Conservation (phyloP, 495 filamentous ascomycete genomes). For the Aspergillus carlsbadensis region DNA sequence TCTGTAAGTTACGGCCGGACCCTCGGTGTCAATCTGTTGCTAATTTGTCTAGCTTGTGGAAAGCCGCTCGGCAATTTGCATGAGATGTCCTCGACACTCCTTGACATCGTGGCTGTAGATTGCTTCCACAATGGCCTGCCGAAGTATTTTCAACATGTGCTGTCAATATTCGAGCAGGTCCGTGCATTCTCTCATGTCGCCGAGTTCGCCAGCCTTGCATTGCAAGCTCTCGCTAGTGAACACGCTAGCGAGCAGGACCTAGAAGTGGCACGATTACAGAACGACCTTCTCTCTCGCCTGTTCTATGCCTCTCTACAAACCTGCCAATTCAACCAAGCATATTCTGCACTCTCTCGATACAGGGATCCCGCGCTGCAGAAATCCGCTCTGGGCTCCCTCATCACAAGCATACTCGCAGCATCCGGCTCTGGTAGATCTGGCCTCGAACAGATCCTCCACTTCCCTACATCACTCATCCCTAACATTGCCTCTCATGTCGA, state of each 20-base stretch:
- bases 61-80: conserved; percentile 48
- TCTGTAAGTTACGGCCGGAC: conserved; percentile 58
- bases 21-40: neutral
- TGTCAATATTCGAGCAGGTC: conserved; percentile 74
- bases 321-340: conserved; percentile 77
- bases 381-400: conserved; percentile 62
- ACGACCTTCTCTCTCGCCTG: conserved; percentile 75
- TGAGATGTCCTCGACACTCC: conserved; percentile 57
- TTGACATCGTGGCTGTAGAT: conserved; percentile 69
- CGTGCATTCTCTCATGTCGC: conserved; percentile 74
- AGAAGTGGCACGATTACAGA: conserved; percentile 37
- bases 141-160: conserved; percentile 83
- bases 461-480: conserved; percentile 63
- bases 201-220: conserved; percentile 77
- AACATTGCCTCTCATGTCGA: conserved; percentile 76
- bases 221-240: conserved; percentile 59
- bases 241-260: conserved; percentile 40
- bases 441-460: conserved; percentile 61
- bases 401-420: conserved; percentile 68
- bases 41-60: conserved; percentile 33
- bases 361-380: conserved; percentile 65
- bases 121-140: conserved; percentile 74
- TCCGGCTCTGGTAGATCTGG: conserved; percentile 53
- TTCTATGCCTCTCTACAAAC: conserved; percentile 79
- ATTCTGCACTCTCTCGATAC: conserved; percentile 71